A percentile compares a stretch with the other conserved stretches of the same genome.
phyloP scores from a whole-genome alignment of 139 green algal species.

The Chlamydomonas sp. region DNA sequence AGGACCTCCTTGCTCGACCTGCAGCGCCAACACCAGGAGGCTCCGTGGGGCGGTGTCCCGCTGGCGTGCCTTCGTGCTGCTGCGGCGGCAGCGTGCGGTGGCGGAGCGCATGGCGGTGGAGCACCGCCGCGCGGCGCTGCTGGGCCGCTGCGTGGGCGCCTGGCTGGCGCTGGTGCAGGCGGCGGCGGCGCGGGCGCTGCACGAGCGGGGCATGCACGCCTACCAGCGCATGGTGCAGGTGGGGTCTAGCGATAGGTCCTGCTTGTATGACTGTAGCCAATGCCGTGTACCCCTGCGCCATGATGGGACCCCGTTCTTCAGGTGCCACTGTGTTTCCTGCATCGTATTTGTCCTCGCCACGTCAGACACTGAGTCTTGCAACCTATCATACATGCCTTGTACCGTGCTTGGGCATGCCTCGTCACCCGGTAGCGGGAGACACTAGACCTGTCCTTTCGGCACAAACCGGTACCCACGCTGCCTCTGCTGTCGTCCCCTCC shows the following conservation, averaged over 20 bases:
- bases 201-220: constrained; percentile 25
- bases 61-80: constrained; percentile 19
- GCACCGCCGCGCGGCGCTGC: constrained; percentile 19
- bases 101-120: constrained; percentile 15
- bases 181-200: constrained; percentile 22
- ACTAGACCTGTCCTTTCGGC: too few relatives aligned
- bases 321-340: too few relatives aligned
- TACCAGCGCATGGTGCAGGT: constrained; percentile 41
- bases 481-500: too few relatives aligned
- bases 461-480: too few relatives aligned
- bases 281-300: too few relatives aligned
- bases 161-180: constrained; percentile 25
- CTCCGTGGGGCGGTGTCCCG: not conserved
- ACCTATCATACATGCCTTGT: too few relatives aligned
- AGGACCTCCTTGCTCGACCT: not conserved
- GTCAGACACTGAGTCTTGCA: too few relatives aligned
- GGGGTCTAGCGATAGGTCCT: not conserved
- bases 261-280: too few relatives aligned
- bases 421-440: too few relatives aligned
- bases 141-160: constrained; percentile 27
- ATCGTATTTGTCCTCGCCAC: too few relatives aligned
- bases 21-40: not conserved
- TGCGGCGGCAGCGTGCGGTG: constrained; percentile 1
- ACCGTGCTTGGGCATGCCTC: not conserved
- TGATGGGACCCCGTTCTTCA: too few relatives aligned